A percentile compares a stretch with the other conserved stretches of the same genome.
Evolutionary conservation across 768 basidiomycete genomes (phyloP).

Genomic region (Tremella mesenterica): DNA sequence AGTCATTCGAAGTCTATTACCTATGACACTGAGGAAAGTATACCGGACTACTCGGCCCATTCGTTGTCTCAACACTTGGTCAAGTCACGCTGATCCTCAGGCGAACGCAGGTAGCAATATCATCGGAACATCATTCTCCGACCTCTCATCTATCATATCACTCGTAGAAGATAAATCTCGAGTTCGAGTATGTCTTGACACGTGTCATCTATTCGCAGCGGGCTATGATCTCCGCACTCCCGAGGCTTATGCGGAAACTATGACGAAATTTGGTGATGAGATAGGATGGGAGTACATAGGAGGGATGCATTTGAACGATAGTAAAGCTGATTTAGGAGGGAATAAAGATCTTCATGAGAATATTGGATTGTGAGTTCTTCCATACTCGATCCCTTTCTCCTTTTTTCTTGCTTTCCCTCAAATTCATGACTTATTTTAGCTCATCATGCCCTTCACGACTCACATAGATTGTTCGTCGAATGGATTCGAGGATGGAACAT

Average conservation of each 20-base stretch:
- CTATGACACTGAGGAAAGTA: no score
- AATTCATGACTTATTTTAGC: no score
- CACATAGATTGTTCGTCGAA: neutral
- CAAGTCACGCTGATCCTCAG: slow-evolving; percentile 44
- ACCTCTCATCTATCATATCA: slow-evolving; percentile 61
- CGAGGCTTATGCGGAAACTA: slow-evolving; percentile 63
- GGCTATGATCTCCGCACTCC: slow-evolving; percentile 72
- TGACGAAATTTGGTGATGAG: slow-evolving; percentile 58
- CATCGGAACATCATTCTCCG: slow-evolving; percentile 61
- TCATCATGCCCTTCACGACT: neutral
- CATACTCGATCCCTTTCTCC: neutral
- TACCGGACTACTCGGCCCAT: no score
- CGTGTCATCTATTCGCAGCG: slow-evolving; percentile 74
- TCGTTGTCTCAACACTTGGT: no score
- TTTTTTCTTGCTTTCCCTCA: no score
- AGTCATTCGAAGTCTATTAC: no score
- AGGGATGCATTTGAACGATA: slow-evolving; percentile 81
- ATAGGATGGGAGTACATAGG: slow-evolving; percentile 66
- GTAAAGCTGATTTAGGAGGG: slow-evolving; percentile 54
- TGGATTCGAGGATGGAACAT: no score
- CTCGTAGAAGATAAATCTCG: slow-evolving; percentile 63
- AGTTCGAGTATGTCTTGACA: slow-evolving; percentile 77
- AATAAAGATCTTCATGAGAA: slow-evolving; percentile 77
- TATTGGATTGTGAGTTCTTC: slow-evolving; percentile 60
- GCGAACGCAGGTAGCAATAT: slow-evolving; percentile 67